phyloP scores from a whole-genome alignment of 306 rosid species.

The Glycine tomentella region DNA sequence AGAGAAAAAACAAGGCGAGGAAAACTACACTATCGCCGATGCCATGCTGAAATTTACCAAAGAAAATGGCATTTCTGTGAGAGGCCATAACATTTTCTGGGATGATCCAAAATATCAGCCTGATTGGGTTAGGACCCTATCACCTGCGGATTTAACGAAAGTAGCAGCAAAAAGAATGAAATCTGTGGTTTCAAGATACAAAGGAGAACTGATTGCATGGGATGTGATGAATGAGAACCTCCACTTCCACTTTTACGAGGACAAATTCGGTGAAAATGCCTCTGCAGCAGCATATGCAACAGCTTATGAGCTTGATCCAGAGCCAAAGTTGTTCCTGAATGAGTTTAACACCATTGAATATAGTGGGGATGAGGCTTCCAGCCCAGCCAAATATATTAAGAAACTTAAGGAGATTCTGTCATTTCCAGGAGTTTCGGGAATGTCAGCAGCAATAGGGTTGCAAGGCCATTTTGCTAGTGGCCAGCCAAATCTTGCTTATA shows the following conservation, averaged over 20 bases:
- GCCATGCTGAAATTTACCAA: conserved; percentile 68
- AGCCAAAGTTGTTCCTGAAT: conserved; percentile 65
- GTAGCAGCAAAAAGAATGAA: conserved; percentile 61
- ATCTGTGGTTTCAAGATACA: conserved; percentile 74
- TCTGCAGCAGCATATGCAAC: conserved; percentile 54
- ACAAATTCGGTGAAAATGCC: conserved; percentile 60
- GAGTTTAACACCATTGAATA: conserved; percentile 74
- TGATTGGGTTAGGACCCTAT: conserved; percentile 65
- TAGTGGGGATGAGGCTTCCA: conserved; percentile 47
- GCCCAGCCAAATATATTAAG: conserved; percentile 52
- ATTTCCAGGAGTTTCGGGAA: conserved; percentile 55
- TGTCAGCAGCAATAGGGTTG: conserved; percentile 67
- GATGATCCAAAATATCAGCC: conserved; percentile 58
- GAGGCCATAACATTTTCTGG: conserved; percentile 85
- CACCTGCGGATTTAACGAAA: conserved; percentile 50
- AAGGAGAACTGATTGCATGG: conserved; percentile 77
- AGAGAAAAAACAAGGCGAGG: conserved; percentile 60
- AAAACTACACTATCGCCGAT: conserved; percentile 72
- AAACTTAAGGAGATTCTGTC: conserved; percentile 57
- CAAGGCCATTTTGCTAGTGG: conserved; percentile 62
- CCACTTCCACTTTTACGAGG: conserved; percentile 73
- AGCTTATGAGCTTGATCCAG: conserved; percentile 69
- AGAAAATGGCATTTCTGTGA: conserved; percentile 56
- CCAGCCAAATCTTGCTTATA: conserved; percentile 69
- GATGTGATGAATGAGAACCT: conserved; percentile 84